Base-by-base conservation (phyloP, 2,329 filamentous ascomycete species). In the Fusarium miscanthi region DNA sequence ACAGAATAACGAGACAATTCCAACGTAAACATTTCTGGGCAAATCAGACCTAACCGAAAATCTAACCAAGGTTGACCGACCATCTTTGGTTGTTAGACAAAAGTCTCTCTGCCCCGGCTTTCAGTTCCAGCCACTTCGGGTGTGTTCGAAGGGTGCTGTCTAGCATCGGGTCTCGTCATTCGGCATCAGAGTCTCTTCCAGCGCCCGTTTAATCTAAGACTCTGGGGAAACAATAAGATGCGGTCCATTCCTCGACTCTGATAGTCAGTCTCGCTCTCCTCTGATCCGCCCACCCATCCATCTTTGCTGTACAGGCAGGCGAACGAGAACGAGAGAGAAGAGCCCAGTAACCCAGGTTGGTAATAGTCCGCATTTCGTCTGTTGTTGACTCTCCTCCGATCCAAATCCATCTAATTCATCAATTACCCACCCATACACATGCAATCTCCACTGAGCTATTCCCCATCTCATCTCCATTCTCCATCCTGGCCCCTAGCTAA, bases 171-270 rank as follows among this genome's bases (percentile, higher is more conserved):
- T 59, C 54, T 73, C 62, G 71, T 73, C 62, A 72, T 72, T 59
- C 64, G 30, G 69, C 69, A 72, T 72, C 61, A 72, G 52, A 59
- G 62, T 57, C 54, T 41, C 53, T 51, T 56, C 51, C 61, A 49
- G 46, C 63, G 49, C 62, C 51, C 58, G 52, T 70, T 60, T 67
- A 56, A 70, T 63, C 61, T 45, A 73, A 73, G 70, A 73, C 70
- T 73, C 70, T 68, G 70, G 70, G 70, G 70, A 73, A 72, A 54
- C 63, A 66, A 54, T 58, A 66, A 59, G 59, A 73, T 66, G 60
- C 69, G 53, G 45, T 52, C 51, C 67, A 70, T 70, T 70, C 67
- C 60, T 63, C 53, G 23, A 53, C 33, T 38, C 42, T 62, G 46
- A 61, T 27, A n/a, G 38, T 45, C 25, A n/a, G 38, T 45, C 25